phyloP scores from a whole-genome alignment of 805 yeast species.

The Metschnikowia cerradonensis region DNA sequence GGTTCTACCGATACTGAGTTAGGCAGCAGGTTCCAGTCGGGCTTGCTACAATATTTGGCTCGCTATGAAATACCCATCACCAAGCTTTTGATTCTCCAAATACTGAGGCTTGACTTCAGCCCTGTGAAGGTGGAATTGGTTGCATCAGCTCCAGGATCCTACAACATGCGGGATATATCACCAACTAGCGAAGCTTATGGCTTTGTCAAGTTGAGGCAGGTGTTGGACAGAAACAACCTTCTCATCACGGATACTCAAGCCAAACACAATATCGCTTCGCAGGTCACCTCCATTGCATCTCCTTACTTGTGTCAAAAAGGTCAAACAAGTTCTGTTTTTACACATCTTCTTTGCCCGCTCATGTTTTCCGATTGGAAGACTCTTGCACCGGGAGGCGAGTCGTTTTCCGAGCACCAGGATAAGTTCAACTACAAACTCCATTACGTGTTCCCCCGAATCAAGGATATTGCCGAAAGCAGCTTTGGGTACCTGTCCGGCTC shows the following conservation, averaged over 20 bases:
- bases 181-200: slow-evolving; percentile 36
- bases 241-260: slow-evolving; percentile 16
- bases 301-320: slow-evolving; percentile 31
- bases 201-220: slow-evolving; percentile 44
- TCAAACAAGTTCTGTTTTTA: slow-evolving; percentile 37
- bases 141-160: slow-evolving; percentile 50
- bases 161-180: slow-evolving; percentile 13
- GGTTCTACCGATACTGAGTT: slow-evolving; percentile 8
- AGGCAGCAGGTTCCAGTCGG: slow-evolving; percentile 37
- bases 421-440: slow-evolving; percentile 28
- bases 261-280: slow-evolving; percentile 36
- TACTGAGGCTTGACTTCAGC: slow-evolving; percentile 42
- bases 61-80: slow-evolving; percentile 36
- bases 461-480: slow-evolving; percentile 35
- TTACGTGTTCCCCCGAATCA: slow-evolving; percentile 43
- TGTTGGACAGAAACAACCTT: slow-evolving; percentile 32
- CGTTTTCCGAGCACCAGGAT: slow-evolving; percentile 21
- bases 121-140: slow-evolving; percentile 49
- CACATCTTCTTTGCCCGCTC: slow-evolving; percentile 47
- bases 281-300: slow-evolving; percentile 47
- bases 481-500: slow-evolving; percentile 48
- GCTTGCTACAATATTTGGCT: slow-evolving; percentile 42
- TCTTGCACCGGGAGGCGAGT: slow-evolving; percentile 24
- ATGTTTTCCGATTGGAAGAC: slow-evolving; percentile 28
- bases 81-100: slow-evolving; percentile 20